phyloP scores from a whole-genome alignment of 352 stramenopile species.

The Globisporangium paddicum region DNA sequence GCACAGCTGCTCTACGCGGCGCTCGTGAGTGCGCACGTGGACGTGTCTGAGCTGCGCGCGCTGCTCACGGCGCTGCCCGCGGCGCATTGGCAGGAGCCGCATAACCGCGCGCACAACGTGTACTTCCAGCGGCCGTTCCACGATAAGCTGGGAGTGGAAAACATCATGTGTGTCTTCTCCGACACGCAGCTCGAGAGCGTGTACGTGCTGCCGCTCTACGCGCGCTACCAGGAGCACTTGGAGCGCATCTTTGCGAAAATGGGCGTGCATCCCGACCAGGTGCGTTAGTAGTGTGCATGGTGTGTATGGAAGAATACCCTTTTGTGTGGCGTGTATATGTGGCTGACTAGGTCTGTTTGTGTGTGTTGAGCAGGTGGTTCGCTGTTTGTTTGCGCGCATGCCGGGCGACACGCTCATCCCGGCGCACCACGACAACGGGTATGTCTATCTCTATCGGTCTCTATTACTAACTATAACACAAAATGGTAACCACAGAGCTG shows the following conservation, averaged over 20 bases:
- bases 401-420: constrained; percentile 91
- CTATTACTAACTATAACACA: too few species aligned
- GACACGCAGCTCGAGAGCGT: constrained; percentile 94
- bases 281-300: not conserved
- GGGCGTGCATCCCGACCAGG: constrained; percentile 27
- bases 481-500: not conserved
- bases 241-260: constrained; percentile 80
- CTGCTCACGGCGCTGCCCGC: constrained; percentile 31
- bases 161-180: constrained; percentile 95
- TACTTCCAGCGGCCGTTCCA: constrained; percentile 89
- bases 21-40: constrained; percentile 31
- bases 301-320: not conserved
- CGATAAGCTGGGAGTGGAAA: constrained; percentile 94
- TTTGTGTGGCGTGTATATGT: not conserved
- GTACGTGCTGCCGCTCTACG: constrained; percentile 90
- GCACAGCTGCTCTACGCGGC: constrained; percentile 31
- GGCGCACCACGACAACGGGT: constrained; percentile 94
- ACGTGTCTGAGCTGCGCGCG: constrained; percentile 32
- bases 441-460: not conserved
- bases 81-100: constrained; percentile 33
- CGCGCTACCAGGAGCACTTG: constrained; percentile 31
- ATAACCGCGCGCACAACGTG: constrained; percentile 74
- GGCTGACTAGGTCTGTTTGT: not conserved
- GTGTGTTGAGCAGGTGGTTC: constrained; percentile 51
- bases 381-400: constrained; percentile 92